These are phyloP conservation scores for Termitomyces sp. DNA, from an alignment of 768 basidiomycete species.

Conservation along the genomic window DNA sequence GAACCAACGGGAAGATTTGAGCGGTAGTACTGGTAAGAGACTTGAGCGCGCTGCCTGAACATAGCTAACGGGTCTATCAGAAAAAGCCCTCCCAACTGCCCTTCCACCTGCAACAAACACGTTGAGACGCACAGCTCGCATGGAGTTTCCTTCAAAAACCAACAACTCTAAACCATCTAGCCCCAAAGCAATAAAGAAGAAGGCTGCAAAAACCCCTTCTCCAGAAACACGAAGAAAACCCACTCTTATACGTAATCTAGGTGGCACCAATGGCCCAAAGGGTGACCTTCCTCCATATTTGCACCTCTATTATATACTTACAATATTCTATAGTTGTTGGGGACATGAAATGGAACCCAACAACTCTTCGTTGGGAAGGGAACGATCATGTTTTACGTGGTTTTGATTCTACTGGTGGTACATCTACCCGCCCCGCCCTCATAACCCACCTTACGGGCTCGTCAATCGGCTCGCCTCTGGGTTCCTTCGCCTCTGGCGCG, in stretches of 20 bases:
- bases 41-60: not conserved
- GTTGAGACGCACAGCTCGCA: slow-evolving; percentile 50
- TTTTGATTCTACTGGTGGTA: slow-evolving; percentile 80
- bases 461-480: slow-evolving; percentile 75
- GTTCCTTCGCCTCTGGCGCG: slow-evolving; percentile 70
- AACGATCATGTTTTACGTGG: slow-evolving; percentile 90
- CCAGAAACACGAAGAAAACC: slow-evolving; percentile 65
- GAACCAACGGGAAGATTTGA: slow-evolving; percentile 41
- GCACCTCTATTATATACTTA: slow-evolving; percentile 11
- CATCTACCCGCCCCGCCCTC: slow-evolving; percentile 87
- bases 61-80: not conserved
- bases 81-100: slow-evolving; percentile 21
- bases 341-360: slow-evolving; percentile 97
- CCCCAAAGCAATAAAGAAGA: slow-evolving; percentile 39
- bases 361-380: slow-evolving; percentile 90
- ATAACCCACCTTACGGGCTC: slow-evolving; percentile 92
- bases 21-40: slow-evolving; percentile 34
- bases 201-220: slow-evolving; percentile 38
- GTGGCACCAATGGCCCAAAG: slow-evolving; percentile 63
- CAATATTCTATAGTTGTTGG: slow-evolving; percentile 64
- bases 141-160: slow-evolving; percentile 47
- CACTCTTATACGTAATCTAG: slow-evolving; percentile 82
- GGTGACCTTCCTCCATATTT: slow-evolving; percentile 37
- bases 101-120: slow-evolving; percentile 43
- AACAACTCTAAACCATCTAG: slow-evolving; percentile 25